These are phyloP conservation scores for Malassezia psittaci DNA, from an alignment of 1,284 basidiomycete genomes.

Conservation along the genomic window DNA sequence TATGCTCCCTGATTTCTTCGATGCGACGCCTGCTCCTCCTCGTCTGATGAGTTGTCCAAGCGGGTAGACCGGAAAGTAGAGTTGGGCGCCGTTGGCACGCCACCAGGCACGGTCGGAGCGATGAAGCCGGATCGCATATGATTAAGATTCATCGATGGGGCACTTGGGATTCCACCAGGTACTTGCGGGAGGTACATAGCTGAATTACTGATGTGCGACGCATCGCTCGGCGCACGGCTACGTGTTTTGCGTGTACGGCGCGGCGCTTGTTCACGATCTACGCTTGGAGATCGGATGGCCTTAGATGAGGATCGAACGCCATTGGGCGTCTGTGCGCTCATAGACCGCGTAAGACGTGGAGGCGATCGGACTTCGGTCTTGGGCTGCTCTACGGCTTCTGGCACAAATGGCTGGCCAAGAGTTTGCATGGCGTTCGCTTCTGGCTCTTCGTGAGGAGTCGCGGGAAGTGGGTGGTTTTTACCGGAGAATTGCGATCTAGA, in stretches of 20 bases:
- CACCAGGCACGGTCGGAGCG: constrained; percentile 13
- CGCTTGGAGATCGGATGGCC: background rate
- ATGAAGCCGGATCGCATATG: constrained; percentile 25
- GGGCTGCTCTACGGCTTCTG: background rate
- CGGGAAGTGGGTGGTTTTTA: background rate
- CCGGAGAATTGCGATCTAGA: background rate
- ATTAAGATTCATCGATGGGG: constrained; percentile 25
- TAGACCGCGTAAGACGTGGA: background rate
- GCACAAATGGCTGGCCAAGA: background rate
- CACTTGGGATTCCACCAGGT: constrained; percentile 29
- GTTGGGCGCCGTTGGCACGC: constrained; percentile 21
- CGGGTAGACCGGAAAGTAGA: constrained; percentile 12
- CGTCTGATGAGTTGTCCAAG: constrained; percentile 12
- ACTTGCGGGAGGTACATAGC: constrained; percentile 21
- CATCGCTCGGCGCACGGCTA: constrained; percentile 15
- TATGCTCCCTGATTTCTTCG: constrained; percentile 7
- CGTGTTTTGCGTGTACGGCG: constrained; percentile 12
- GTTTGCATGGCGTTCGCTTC: background rate
- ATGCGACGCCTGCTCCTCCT: constrained; percentile 13
- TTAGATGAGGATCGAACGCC: background rate
- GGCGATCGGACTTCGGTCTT: background rate
- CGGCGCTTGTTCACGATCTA: constrained; percentile 4
- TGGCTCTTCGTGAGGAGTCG: background rate
- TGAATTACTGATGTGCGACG: background rate
- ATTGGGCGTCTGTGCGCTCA: background rate